Base-by-base conservation (phyloP, 202 grass and related monocot genomes). In the Musa balbisiana region DNA sequence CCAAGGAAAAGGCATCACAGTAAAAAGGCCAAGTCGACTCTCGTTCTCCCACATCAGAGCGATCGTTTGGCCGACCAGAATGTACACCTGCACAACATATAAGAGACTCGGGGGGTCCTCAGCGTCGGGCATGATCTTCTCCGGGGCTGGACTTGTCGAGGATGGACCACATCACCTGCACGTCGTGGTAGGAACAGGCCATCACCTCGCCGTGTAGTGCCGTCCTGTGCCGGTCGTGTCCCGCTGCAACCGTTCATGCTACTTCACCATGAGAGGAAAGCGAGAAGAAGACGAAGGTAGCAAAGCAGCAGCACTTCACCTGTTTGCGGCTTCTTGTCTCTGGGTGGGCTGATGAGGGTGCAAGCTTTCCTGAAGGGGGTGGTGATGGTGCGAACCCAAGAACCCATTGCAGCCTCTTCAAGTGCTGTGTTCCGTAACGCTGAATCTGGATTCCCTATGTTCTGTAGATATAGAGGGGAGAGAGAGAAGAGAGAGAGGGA, bases 141-240 rank as follows among this genome's bases (percentile, higher is more conserved):
- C 49, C 26, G 25, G 55, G 26, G 27, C 60, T 64, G 11, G 78
- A 53, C 49, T 73, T 64, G 69, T 52, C 69, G 9, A 80, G 78
- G 49, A 80, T 64, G 33, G 78, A 80, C 78, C 78, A 80, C 78
- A 80, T 80, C 55, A 80, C 78, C 33, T 59, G 54, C 15, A 80
- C 78, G 56, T 80, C 78, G 20, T 73, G 67, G 11, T 80, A 80
- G 9, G 55, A 23, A 20, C 78, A 80, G 8, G 78, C 78, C 69
- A 64, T 72, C 67, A 80, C 78, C 68, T 80, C 78, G n/a, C 78
- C 55, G 23, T 72, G 68, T 3, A 80, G 78, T 5, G 49, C 54
- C 67, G 51, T 51, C 4, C 24, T 55, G 22, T 80, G 55, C 19
- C 58, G 12, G 24, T 80, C 78, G 19, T 72, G 13, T 33, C n/a